These are phyloP conservation scores for Suillus tomentosus DNA, from an alignment of 768 basidiomycete species.

Conservation along the genomic window DNA sequence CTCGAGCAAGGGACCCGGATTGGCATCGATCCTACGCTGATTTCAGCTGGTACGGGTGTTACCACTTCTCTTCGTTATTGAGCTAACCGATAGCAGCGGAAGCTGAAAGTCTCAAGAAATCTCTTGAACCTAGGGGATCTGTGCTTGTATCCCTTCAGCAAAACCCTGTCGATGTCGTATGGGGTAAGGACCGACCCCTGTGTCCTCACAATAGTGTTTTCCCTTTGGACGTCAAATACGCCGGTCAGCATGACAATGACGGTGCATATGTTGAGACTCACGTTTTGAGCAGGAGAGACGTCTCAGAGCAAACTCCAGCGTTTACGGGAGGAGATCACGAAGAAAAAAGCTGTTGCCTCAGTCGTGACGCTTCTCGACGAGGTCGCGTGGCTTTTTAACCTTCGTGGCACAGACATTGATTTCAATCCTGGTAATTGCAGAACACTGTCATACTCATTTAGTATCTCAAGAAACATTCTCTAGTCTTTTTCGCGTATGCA, in stretches of 20 bases:
- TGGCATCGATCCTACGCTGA: slow-evolving; percentile 81
- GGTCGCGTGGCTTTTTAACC: slow-evolving; percentile 91
- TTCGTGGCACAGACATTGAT: slow-evolving; percentile 89
- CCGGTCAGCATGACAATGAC: slow-evolving; percentile 45
- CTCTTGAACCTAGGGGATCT: slow-evolving; percentile 56
- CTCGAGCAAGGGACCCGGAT: slow-evolving; percentile 63
- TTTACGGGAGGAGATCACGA: slow-evolving; percentile 66
- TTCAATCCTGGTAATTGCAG: slow-evolving; percentile 67
- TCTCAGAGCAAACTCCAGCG: slow-evolving; percentile 66
- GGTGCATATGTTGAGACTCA: neutral
- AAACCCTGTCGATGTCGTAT: slow-evolving; percentile 82
- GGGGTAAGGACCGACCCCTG: slow-evolving; percentile 66
- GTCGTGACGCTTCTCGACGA: slow-evolving; percentile 93
- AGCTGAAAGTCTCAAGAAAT: slow-evolving; percentile 59
- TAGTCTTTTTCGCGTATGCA: slow-evolving; percentile 93
- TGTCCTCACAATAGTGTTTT: slow-evolving; percentile 70
- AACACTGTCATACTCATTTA: slow-evolving; percentile 9
- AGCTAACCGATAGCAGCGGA: slow-evolving; percentile 47
- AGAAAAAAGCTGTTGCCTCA: slow-evolving; percentile 56
- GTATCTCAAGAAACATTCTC: neutral
- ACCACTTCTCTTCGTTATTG: neutral
- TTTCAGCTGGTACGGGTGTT: slow-evolving; percentile 53
- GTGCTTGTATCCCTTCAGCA: slow-evolving; percentile 61
- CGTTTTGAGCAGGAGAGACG: slow-evolving; percentile 49
- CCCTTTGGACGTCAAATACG: slow-evolving; percentile 70